Evolutionary conservation across 2,329 filamentous ascomycete species (phyloP), one percentile per base, ranked within the genome.

Genomic region (Neophaeococcomyces aloes): DNA sequence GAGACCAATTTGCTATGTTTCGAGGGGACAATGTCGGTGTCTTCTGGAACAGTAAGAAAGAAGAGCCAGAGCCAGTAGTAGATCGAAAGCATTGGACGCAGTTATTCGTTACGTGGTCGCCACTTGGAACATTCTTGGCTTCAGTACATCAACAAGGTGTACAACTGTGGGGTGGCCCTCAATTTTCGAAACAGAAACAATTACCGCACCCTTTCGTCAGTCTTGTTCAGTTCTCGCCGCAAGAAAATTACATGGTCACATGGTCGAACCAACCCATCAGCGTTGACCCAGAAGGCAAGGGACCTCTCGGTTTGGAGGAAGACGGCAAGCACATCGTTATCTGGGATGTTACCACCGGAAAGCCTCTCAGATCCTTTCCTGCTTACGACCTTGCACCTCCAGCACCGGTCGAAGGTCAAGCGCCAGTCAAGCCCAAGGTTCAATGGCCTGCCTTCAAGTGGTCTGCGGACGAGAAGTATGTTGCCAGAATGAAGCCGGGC

Each of bases 381-480:
- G 94, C 89, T 55, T 76, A 94, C 51, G 91, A 98, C 54, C 68
- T 85, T 34, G 50, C 61, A 18, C 58, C 61, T 34, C 58, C 60
- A 11, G 78, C 84, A 23, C 75, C 74, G 52, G 66, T 65, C 38
- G 79, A 80, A 44, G 72, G 71, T 29, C 76, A 80, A 29, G 78
- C 77, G 48, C 71, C 78, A 48, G 75, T 77, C 52, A 93, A 94
- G 74, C 86, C 87, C 65, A 95, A 95, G 76, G 79, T 93, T 56
- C 85, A 91, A 60, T 98, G 91, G 91, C 91, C 91, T 18, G 88
- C 89, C 2, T 98, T 98, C 79, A 98, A 98, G 71, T 98, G 91
- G 91, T 96, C 91, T 23, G 74, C 91, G 2, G 91, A 98, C 61
- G 87, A 95, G 68, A 91, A 93, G 65, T 98, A 94, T 63, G 88